Conservation (phyloP, 2,329 filamentous ascomycete species). For the Cladophialophora yegresii region DNA sequence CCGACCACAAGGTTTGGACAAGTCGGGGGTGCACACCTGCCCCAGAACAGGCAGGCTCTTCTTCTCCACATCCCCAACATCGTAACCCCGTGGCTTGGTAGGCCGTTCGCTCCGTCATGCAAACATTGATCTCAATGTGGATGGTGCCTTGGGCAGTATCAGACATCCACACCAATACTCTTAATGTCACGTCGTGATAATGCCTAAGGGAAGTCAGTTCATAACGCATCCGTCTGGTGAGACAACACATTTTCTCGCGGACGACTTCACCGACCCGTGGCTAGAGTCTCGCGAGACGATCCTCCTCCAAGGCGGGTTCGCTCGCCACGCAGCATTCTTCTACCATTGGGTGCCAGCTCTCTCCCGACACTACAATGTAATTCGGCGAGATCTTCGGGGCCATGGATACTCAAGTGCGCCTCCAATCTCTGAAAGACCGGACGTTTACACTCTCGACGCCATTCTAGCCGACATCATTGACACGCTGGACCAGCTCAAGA, state of each 20-base stretch:
- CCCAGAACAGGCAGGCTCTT: not conserved
- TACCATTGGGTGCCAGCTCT: slow-evolving; percentile 26
- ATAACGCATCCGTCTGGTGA: slow-evolving; percentile 21
- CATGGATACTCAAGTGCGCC: slow-evolving; percentile 24
- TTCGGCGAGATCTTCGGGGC: slow-evolving; percentile 24
- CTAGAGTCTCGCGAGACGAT: slow-evolving; percentile 11
- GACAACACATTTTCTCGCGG: slow-evolving; percentile 19
- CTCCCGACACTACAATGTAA: slow-evolving; percentile 18
- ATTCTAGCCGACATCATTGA: slow-evolving; percentile 24
- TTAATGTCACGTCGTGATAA: not conserved
- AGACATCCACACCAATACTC: not conserved
- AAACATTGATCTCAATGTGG: not conserved
- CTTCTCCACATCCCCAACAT: slow-evolving; percentile 1
- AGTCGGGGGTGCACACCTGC: not conserved
- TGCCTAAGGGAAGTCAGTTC: slow-evolving; percentile 11
- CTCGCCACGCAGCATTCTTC: slow-evolving; percentile 23
- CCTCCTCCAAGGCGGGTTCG: slow-evolving; percentile 25
- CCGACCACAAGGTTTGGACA: not conserved
- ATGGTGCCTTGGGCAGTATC: not conserved
- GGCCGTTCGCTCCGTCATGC: not conserved
- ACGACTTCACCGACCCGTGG: slow-evolving; percentile 25
- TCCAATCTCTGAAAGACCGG: slow-evolving; percentile 10
- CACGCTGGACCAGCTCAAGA: slow-evolving; percentile 20
- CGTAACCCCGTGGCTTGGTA: not conserved
- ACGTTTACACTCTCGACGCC: slow-evolving; percentile 16